A percentile compares a stretch with the other conserved stretches of the same genome.
These are phyloP conservation scores for Berberis vulgaris DNA, from an alignment of 164 flowering plant species.

Conservation along the genomic window DNA sequence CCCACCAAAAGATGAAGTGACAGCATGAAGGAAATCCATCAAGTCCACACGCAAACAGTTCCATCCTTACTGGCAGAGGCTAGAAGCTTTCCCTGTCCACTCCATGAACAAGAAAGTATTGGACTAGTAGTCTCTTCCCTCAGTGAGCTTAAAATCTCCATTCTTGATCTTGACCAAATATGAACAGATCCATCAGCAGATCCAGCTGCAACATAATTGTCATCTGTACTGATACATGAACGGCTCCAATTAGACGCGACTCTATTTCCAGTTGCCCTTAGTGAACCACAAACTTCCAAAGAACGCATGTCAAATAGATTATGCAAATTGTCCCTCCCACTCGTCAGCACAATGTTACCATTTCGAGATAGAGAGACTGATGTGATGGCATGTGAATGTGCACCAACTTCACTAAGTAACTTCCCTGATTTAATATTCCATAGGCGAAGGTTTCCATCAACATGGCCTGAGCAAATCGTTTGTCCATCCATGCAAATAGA, in stretches of 20 bases:
- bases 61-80: conserved; percentile 86
- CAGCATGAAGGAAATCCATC: conserved; percentile 8
- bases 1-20: too few relatives aligned
- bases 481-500: conserved; percentile 79
- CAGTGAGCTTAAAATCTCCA: conserved; percentile 58
- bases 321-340: conserved; percentile 92
- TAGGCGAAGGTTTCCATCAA: conserved; percentile 81
- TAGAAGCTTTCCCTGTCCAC: conserved; percentile 77
- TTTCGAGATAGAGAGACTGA: conserved; percentile 64
- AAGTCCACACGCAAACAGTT: conserved; percentile 60
- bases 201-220: conserved; percentile 80
- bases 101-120: conserved; percentile 87
- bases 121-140: conserved; percentile 55
- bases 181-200: conserved; percentile 77
- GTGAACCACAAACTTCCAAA: conserved; percentile 72
- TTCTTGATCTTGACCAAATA: conserved; percentile 71
- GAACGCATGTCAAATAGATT: conserved; percentile 78
- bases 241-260: conserved; percentile 93
- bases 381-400: conserved; percentile 74
- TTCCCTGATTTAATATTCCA: conserved; percentile 84
- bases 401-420: conserved; percentile 77
- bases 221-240: conserved; percentile 89
- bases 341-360: conserved; percentile 62
- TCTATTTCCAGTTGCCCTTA: conserved; percentile 64
- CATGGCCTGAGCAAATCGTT: conserved; percentile 86